phyloP scores from a whole-genome alignment of 2,329 filamentous ascomycete genomes.

The Didymosphaeria variabile region DNA sequence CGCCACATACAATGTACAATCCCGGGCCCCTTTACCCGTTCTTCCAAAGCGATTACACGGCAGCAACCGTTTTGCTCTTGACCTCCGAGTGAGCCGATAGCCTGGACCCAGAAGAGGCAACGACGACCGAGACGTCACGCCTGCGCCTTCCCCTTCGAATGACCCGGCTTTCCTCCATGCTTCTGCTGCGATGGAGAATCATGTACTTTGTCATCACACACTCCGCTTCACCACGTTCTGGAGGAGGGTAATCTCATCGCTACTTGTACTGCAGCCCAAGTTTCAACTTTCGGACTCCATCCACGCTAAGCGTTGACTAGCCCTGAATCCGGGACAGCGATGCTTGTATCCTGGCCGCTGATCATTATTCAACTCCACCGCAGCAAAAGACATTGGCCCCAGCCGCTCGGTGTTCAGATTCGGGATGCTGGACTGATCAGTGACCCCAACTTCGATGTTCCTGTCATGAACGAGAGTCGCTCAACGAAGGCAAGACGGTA shows the following conservation, averaged over 20 bases:
- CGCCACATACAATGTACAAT: not conserved
- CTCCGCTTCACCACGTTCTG: not conserved
- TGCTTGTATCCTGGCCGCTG: not conserved
- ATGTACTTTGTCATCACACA: not conserved
- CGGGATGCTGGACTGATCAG: not conserved
- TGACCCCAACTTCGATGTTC: not conserved
- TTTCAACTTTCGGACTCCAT: constrained; percentile 6
- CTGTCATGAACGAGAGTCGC: not conserved
- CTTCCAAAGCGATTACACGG: not conserved
- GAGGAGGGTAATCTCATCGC: not conserved
- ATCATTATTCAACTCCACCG: not conserved
- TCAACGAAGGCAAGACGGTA: not conserved
- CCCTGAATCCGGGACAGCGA: not conserved
- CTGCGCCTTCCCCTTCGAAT: not conserved
- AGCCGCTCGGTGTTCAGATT: not conserved
- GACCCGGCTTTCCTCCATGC: not conserved
- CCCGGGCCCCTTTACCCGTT: not conserved
- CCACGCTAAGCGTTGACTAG: not conserved
- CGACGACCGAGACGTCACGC: too few relatives aligned
- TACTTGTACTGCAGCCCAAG: not conserved
- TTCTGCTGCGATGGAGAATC: not conserved
- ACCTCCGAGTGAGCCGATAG: not conserved
- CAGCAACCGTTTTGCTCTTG: not conserved
- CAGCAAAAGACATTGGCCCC: not conserved
- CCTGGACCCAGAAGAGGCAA: too few relatives aligned